Evolutionary conservation across 352 stramenopile species (phyloP).

Genomic region (Pythium chondricola): DNA sequence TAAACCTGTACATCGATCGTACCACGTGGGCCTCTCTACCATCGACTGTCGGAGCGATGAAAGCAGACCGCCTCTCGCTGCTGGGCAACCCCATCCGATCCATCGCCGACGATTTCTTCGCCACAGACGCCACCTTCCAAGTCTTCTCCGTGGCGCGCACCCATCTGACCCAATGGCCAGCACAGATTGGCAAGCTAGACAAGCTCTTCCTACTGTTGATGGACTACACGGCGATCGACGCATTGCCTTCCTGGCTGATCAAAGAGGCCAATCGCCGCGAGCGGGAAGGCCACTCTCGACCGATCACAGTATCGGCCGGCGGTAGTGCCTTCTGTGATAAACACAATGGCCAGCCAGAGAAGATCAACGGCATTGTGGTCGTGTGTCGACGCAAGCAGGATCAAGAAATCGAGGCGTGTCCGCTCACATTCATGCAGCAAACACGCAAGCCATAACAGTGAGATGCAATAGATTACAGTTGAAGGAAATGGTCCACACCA

Average conservation of each 20-base stretch:
- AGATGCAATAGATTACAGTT: no score
- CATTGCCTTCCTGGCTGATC: constrained; percentile 8
- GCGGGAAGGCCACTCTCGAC: background rate
- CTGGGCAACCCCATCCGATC: constrained; percentile 6
- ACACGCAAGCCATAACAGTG: constrained; percentile 1
- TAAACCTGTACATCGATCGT: constrained; percentile 13
- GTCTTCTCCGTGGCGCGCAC: constrained; percentile 12
- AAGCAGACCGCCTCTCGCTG: constrained; percentile 7
- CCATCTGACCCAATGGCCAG: background rate
- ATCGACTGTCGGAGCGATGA: constrained; percentile 2
- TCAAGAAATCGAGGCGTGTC: constrained; percentile 11
- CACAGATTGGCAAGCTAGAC: background rate
- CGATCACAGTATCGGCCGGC: constrained; percentile 14
- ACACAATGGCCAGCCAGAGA: background rate
- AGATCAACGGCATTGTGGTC: background rate
- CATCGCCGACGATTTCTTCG: constrained; percentile 8
- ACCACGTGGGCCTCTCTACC: background rate
- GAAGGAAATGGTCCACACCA: no score
- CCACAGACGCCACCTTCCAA: background rate
- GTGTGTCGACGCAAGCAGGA: constrained; percentile 12
- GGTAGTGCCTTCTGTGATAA: constrained; percentile 7
- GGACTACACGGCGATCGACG: constrained; percentile 13
- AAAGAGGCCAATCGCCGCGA: constrained; percentile 4
- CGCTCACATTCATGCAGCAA: background rate
- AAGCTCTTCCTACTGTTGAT: constrained; percentile 7